Evolutionary conservation across 106 monocot species (phyloP).

Genomic region (Iris macrosiphon): DNA sequence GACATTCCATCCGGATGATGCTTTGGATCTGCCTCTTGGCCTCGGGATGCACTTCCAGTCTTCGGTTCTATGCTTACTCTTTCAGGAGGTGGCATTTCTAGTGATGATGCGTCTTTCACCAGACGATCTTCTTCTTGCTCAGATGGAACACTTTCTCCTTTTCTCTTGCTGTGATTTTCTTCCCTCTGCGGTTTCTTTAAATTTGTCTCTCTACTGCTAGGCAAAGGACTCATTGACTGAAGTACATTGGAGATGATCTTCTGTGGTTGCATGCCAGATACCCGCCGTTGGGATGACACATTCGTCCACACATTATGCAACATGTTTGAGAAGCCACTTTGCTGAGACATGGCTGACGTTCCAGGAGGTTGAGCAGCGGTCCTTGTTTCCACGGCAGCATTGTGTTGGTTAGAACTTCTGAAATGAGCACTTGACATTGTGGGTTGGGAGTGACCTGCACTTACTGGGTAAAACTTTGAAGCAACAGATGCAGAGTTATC

Average conservation of each 20-base stretch:
- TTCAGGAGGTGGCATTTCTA: constrained; percentile 20
- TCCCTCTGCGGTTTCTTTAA: constrained; percentile 10
- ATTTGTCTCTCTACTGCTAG: constrained; percentile 8
- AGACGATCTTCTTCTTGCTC: constrained; percentile 37
- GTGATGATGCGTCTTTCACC: constrained; percentile 18
- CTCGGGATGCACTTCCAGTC: constrained; percentile 8
- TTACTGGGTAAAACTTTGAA: constrained; percentile 12
- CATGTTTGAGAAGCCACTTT: constrained; percentile 42
- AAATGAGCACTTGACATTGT: constrained; percentile 9
- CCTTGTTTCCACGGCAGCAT: constrained; percentile 11
- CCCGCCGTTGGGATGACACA: constrained; percentile 39
- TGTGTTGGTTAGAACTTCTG: constrained; percentile 25
- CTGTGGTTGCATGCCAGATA: constrained; percentile 31
- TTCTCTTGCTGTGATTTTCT: constrained; percentile 27
- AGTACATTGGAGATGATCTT: constrained; percentile 33
- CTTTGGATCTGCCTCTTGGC: constrained; percentile 23
- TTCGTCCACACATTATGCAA: constrained; percentile 68
- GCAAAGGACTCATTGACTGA: constrained; percentile 35
- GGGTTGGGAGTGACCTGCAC: constrained; percentile 14
- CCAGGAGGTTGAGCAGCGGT: constrained; percentile 19
- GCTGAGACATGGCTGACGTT: constrained; percentile 24
- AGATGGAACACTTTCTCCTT: constrained; percentile 21
- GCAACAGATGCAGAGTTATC: constrained; percentile 1
- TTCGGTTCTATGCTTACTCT: constrained; percentile 13
- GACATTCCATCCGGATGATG: constrained; percentile 1